Conservation (phyloP, 192 early-diverging fungal species). For the Backusella morwellensis region DNA sequence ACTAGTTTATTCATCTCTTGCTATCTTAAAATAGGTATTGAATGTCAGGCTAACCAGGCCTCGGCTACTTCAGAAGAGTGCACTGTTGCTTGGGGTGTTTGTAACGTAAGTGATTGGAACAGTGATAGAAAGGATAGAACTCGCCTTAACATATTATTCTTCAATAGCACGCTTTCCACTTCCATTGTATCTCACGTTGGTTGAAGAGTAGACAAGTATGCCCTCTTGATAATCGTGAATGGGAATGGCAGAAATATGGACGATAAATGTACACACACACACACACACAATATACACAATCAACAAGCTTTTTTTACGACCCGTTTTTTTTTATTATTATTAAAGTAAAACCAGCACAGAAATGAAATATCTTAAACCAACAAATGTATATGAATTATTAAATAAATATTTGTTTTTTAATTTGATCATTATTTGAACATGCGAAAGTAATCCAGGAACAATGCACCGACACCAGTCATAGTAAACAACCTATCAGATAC, state of each 20-base stretch:
- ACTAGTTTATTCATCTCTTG: neutral
- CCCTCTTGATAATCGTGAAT: slow-evolving; percentile 97
- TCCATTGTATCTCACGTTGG: slow-evolving; percentile 98
- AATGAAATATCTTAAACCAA: neutral
- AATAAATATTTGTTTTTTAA: neutral
- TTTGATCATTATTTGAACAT: slow-evolving; percentile 37
- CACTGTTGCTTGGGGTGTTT: slow-evolving; percentile 95
- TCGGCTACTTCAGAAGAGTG: slow-evolving; percentile 91
- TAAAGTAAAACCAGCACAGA: neutral
- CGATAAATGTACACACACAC: neutral
- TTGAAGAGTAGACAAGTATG: slow-evolving; percentile 95
- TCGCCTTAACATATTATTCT: neutral
- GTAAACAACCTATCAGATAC: slow-evolving; percentile 65
- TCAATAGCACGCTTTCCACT: slow-evolving; percentile 93
- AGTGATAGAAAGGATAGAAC: neutral
- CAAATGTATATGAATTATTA: neutral
- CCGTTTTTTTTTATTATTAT: too few species aligned
- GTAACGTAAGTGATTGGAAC: slow-evolving; percentile 66
- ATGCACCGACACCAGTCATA: slow-evolving; percentile 75
- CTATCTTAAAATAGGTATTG: slow-evolving; percentile 63
- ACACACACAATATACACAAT: too few species aligned
- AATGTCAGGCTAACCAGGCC: slow-evolving; percentile 97
- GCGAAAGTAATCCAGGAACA: slow-evolving; percentile 64
- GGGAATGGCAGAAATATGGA: slow-evolving; percentile 94
- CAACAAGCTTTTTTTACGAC: too few species aligned